Base-by-base conservation (phyloP, 495 filamentous ascomycete genomes). In the Parachaetomium inaequale region DNA sequence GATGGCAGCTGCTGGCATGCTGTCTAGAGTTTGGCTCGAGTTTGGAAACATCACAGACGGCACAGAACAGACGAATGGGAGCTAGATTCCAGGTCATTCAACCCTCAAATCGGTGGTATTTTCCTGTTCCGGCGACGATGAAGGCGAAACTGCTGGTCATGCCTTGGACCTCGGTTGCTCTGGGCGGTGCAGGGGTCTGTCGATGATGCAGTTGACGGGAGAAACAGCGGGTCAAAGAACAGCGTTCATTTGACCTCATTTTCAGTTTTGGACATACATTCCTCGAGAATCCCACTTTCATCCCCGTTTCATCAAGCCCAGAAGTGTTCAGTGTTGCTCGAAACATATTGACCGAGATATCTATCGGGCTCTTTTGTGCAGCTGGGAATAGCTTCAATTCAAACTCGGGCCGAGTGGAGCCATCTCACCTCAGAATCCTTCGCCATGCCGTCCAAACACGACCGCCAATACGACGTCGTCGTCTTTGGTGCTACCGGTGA, bases 381-480 rank as follows among this genome's bases (percentile, higher is more conserved):
- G 34, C 36, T 42, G 1, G 25, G 54, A 56, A 56, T 31, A 56
- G 54, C 36, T 45, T 56, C 51, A 54, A 3, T 23, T 15, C 7
- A 17, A 25, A 29, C 36, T 28, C 1, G 6, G 15, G 17, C 23
- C 12, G 19, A 11, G n/a, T 38, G 21, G 28, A 53, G 17, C 26
- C n/a, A 52, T 40, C 34, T 54, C 40, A 38, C 49, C 15, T 43
- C 25, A 36, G 40, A 47, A 0, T 36, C n/a, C 12, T 3, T 49
- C 58, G 64, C 40, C 31, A 81, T 81, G 79, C 34, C 72, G 11
- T 66, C 71, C 55, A 79, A 77, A 55, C 78, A 81, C 56, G 42
- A 72, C 68, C 85, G 85, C 57, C 79, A 87, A 73, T 97, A 95
- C 74, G 92, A 96, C 67, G 63, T 96, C 53, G 80, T 96, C 19